These are phyloP conservation scores for Gynostemma pentaphyllum DNA, from an alignment of 306 rosid genomes.

Conservation along the genomic window DNA sequence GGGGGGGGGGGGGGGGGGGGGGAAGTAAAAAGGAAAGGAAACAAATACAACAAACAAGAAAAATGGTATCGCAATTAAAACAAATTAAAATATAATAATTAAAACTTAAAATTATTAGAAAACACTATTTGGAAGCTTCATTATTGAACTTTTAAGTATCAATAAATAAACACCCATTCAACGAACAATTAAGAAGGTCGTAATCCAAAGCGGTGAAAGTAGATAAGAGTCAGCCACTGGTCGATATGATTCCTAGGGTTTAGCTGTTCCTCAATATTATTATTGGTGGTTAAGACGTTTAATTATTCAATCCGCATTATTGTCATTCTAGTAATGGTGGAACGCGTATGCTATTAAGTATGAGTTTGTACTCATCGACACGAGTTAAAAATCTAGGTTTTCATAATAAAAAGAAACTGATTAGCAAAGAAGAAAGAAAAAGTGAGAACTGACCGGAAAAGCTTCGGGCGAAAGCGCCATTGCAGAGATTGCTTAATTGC, in stretches of 20 bases:
- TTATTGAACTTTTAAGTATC: slow-evolving; percentile 4
- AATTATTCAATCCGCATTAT: slow-evolving; percentile 17
- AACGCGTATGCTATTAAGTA: not conserved
- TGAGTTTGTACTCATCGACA: no score
- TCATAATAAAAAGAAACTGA: no score
- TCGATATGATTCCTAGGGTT: slow-evolving; percentile 18
- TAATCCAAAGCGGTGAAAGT: slow-evolving; percentile 2
- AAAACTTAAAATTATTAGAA: not conserved
- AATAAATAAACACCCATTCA: slow-evolving; percentile 8
- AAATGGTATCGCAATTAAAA: slow-evolving; percentile 1
- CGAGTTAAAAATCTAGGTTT: no score
- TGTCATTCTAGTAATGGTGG: not conserved
- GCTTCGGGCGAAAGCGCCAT: slow-evolving; percentile 36
- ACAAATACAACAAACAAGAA: slow-evolving; percentile 25
- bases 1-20: no score
- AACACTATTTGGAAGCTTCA: slow-evolving; percentile 13
- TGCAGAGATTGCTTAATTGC: slow-evolving; percentile 70
- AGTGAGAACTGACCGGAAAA: slow-evolving; percentile 52
- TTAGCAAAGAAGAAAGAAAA: not conserved
- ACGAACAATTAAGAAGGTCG: slow-evolving; percentile 10
- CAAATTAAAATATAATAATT: slow-evolving; percentile 3
- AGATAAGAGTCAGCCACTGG: slow-evolving; percentile 4
- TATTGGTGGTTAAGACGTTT: slow-evolving; percentile 5
- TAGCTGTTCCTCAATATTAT: slow-evolving; percentile 14
- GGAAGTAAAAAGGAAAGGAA: no score